Base-by-base conservation (phyloP, 257 asterid genomes). In the Ajuga chamaepitys region DNA sequence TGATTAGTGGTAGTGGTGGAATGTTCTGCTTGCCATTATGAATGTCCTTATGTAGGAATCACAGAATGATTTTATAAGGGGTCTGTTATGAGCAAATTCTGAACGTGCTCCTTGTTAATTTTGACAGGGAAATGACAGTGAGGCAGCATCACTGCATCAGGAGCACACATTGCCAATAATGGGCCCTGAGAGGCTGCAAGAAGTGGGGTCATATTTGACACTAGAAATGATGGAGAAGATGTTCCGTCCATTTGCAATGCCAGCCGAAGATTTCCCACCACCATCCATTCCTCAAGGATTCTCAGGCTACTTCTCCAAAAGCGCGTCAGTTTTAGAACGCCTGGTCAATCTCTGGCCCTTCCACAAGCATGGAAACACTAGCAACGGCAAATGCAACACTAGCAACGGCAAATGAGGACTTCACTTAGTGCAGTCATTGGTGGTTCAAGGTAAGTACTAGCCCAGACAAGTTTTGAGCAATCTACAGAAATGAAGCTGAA, bases 171-270 rank as follows among this genome's bases (percentile, higher is more conserved):
- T 94, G 78, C 99, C 99, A 17, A 94, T 94, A 67, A 94, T 83
- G 96, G 99, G 97, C 18, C 99, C 99, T 0, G 97, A 94, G 83
- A 88, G 99, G 78, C 85, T 94, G 75, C 99, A 94, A 73, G 99
- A 94, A 70, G 70, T 83, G 3, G 92, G 93, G 51, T 85, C 97
- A 22, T 86, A 78, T 75, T 72, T 90, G 70, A 90, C 93, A 1
- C 67, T 88, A 63, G 95, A 80, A 68, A 90, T 68, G 88, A 81
- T 90, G 96, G 99, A 94, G 75, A 88, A 75, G 64, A 86, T 94
- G 96, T 55, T 88, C 35, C 95, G 82, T 28, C 89, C 95, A 47
- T 94, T 86, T 58, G 97, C 99, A 18, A 94, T 94, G 97, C 99
- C 99, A 20, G 96, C 95, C 13, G 99, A 94, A 81, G 97, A 94